These are phyloP conservation scores for Colletotrichum salicis DNA, from an alignment of 2,329 filamentous ascomycete genomes.

Conservation along the genomic window DNA sequence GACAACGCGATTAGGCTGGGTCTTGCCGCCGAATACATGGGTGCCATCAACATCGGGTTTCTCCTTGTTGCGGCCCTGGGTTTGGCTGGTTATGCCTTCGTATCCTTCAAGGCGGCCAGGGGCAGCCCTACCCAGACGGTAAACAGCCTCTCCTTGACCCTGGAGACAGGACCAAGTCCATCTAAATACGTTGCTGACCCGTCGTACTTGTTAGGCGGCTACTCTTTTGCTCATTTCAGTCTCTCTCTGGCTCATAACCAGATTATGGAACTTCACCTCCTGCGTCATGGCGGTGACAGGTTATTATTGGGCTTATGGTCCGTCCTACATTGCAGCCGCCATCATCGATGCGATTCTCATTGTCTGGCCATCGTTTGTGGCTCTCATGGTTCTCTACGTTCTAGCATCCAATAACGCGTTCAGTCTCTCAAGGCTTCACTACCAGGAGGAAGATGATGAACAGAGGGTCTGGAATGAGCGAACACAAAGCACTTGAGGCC, in stretches of 20 bases:
- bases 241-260: conserved; percentile 2
- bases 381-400: not conserved
- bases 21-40: not conserved
- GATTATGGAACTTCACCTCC: not conserved
- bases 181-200: not conserved
- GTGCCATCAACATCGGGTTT: not conserved
- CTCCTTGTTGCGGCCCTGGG: not conserved
- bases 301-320: not conserved
- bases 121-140: conserved; percentile 11
- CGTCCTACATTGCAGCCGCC: not conserved
- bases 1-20: not conserved
- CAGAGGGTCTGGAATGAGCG: not conserved
- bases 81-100: not conserved
- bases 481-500: not conserved
- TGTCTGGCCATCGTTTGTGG: not conserved
- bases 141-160: not conserved
- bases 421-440: conserved; percentile 1
- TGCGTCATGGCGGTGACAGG: not conserved
- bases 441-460: not conserved
- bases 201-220: not conserved
- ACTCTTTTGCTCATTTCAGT: not conserved
- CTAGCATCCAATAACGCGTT: not conserved
- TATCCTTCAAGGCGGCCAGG: not conserved
- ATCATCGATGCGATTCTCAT: not conserved
- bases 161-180: not conserved